Conservation (phyloP, 148 eudicot genomes). For the Nyssa sinensis region DNA sequence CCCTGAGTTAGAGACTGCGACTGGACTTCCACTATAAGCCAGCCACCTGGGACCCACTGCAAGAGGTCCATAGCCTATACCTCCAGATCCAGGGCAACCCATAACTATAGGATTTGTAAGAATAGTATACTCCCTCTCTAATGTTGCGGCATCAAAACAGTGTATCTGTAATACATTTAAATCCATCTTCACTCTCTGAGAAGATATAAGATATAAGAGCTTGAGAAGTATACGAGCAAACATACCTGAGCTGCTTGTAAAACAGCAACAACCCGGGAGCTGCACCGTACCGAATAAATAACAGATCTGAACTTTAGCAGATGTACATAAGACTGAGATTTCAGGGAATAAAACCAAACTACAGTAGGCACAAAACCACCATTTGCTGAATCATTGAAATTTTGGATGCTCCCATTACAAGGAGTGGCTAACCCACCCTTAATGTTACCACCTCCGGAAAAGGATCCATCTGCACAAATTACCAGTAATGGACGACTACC, state of each 20-base stretch:
- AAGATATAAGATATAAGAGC: not conserved
- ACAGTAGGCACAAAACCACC: slow-evolving; percentile 46
- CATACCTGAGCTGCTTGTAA: slow-evolving; percentile 80
- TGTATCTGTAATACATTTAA: slow-evolving; percentile 50
- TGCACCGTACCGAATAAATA: slow-evolving; percentile 74
- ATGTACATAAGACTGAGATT: slow-evolving; percentile 60
- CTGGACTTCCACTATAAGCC: slow-evolving; percentile 76
- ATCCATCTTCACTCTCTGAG: not conserved
- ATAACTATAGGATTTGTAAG: slow-evolving; percentile 67
- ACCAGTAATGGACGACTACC: slow-evolving; percentile 66
- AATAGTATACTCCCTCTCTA: slow-evolving; percentile 71
- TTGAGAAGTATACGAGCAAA: not conserved
- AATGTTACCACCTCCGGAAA: slow-evolving; percentile 37
- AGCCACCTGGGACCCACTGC: slow-evolving; percentile 94
- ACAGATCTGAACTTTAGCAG: slow-evolving; percentile 61
- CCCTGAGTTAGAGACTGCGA: slow-evolving; percentile 43
- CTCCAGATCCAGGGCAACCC: slow-evolving; percentile 44
- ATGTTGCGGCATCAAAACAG: slow-evolving; percentile 76
- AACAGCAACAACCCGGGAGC: slow-evolving; percentile 69
- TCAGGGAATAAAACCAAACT: slow-evolving; percentile 71
- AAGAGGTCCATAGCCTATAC: slow-evolving; percentile 77
- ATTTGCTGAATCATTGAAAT: slow-evolving; percentile 33
- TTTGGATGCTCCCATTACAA: slow-evolving; percentile 36
- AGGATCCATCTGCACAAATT: slow-evolving; percentile 59
- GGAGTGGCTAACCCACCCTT: slow-evolving; percentile 30